Evolutionary conservation across 352 stramenopile species (phyloP).

Genomic region (Poterioochromonas sp.): DNA sequence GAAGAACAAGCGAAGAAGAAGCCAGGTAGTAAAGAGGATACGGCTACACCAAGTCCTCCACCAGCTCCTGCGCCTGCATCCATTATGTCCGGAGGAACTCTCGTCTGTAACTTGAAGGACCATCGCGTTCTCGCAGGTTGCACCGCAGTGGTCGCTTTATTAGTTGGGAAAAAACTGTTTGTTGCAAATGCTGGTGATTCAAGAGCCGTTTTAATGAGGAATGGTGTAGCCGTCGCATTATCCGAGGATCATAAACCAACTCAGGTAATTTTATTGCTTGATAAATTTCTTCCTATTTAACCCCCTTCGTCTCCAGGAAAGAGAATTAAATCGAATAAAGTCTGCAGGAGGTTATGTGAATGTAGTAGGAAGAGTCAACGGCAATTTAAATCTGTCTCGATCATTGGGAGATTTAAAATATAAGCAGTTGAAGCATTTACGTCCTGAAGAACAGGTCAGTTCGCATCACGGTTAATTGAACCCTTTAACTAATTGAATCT

Average conservation of each 20-base stretch:
- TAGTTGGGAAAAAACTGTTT: conserved; percentile 53
- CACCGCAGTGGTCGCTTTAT: conserved; percentile 60
- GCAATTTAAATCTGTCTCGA: conserved; percentile 74
- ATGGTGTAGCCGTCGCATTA: conserved; percentile 52
- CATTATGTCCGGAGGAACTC: background rate
- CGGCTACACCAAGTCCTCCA: background rate
- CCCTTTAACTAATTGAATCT: no score
- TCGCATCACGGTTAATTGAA: no score
- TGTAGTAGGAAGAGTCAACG: conserved; percentile 69
- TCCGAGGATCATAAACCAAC: conserved; percentile 58
- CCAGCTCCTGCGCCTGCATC: background rate
- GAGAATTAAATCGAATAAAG: conserved; percentile 57
- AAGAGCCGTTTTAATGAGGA: conserved; percentile 59
- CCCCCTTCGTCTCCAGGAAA: conserved; percentile 59
- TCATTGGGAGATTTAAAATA: conserved; percentile 78
- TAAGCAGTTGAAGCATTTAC: conserved; percentile 48
- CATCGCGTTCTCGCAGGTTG: conserved; percentile 57
- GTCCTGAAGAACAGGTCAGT: conserved; percentile 51
- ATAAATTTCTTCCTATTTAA: conserved; percentile 57
- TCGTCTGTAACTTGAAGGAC: background rate
- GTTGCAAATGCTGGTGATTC: conserved; percentile 59
- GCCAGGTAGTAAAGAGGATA: no score
- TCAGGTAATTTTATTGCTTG: conserved; percentile 2
- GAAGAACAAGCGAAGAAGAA: background rate
- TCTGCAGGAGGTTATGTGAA: conserved; percentile 57